Evolutionary conservation across 345 rosid genomes (phyloP).

Genomic region (Rubroshorea leprosula): DNA sequence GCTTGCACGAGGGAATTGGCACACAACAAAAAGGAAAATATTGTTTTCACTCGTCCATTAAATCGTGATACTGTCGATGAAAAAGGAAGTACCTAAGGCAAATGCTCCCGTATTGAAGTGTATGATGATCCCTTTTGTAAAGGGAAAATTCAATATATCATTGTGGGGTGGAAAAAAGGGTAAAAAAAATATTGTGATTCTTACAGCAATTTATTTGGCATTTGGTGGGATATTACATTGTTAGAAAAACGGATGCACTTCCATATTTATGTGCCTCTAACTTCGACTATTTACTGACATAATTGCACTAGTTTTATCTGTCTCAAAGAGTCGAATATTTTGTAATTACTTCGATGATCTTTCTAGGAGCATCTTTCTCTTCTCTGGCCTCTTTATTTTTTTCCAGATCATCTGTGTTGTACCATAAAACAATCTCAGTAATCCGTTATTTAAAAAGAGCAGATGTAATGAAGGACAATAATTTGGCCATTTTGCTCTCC

Average conservation of each 20-base stretch:
- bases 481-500: too few species aligned
- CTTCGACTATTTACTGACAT: conserved; percentile 15
- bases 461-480: too few species aligned
- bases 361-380: too few species aligned
- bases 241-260: conserved; percentile 21
- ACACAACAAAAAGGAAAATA: conserved; percentile 18
- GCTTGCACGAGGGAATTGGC: conserved; percentile 19
- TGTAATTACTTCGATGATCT: too few species aligned
- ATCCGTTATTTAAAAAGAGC: too few species aligned
- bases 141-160: conserved; percentile 24
- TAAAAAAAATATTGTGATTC: conserved; percentile 20
- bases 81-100: conserved; percentile 13
- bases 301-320: conserved; percentile 11
- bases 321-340: neutral
- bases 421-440: too few species aligned
- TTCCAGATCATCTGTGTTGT: too few species aligned
- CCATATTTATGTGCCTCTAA: conserved; percentile 17
- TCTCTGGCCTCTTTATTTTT: too few species aligned
- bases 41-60: conserved; percentile 23
- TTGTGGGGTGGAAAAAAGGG: conserved; percentile 20
- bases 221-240: conserved; percentile 16
- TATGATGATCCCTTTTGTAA: conserved; percentile 14
- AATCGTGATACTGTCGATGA: conserved; percentile 17
- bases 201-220: conserved; percentile 22
- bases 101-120: conserved; percentile 8